Evolutionary conservation across 805 yeast species (phyloP).

Genomic region (Ogataea ganodermae): DNA sequence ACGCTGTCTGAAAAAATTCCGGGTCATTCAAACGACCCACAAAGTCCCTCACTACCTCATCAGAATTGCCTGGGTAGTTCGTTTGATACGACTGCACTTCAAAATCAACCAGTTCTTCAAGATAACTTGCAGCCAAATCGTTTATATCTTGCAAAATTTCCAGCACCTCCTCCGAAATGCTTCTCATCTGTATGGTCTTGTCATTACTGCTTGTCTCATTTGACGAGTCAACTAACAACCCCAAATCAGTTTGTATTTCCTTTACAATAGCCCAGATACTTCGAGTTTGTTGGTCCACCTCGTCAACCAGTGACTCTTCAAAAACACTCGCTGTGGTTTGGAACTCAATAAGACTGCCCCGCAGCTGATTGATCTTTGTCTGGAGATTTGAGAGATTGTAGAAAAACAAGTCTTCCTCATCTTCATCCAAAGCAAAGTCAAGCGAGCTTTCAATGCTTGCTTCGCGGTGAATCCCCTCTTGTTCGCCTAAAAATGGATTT

Average conservation of each 20-base stretch:
- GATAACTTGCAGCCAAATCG: neutral
- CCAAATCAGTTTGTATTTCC: neutral
- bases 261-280: neutral
- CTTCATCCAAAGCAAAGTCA: neutral
- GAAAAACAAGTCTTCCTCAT: neutral
- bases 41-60: neutral
- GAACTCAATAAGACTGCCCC: conserved; percentile 4
- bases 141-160: conserved; percentile 1
- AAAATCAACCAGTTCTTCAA: neutral
- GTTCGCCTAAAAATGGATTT: neutral
- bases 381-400: conserved; percentile 1
- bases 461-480: neutral
- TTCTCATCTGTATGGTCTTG: neutral
- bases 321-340: conserved; percentile 7
- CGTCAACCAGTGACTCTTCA: conserved; percentile 4
- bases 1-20: neutral
- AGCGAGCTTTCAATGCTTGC: neutral
- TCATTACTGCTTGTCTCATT: neutral
- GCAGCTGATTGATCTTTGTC: conserved; percentile 1
- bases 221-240: neutral
- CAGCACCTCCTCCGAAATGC: neutral
- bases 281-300: neutral
- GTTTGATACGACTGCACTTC: conserved; percentile 1
- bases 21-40: neutral
- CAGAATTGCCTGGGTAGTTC: conserved; percentile 2